These are phyloP conservation scores for Rhodamnia rubescens DNA, from an alignment of 345 rosid species.

Conservation along the genomic window DNA sequence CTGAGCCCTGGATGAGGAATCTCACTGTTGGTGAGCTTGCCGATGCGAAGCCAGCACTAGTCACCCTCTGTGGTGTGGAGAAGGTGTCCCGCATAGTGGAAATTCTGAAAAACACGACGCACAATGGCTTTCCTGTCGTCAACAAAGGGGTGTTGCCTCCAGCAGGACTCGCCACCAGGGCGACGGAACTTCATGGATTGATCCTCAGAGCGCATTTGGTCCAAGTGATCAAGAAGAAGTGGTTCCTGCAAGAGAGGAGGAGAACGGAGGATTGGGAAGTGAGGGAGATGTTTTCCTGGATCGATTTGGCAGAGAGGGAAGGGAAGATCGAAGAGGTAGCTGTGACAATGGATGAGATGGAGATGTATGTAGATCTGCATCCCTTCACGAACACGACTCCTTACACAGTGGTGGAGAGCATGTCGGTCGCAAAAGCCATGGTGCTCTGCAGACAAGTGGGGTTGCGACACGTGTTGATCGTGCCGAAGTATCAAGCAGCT, in stretches of 20 bases:
- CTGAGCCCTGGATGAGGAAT: slow-evolving; percentile 97
- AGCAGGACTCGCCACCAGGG: slow-evolving; percentile 19
- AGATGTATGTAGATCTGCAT: slow-evolving; percentile 79
- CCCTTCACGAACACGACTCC: slow-evolving; percentile 87
- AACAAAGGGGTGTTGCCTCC: slow-evolving; percentile 37
- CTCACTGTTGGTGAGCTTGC: slow-evolving; percentile 75
- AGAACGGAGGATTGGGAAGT: slow-evolving; percentile 86
- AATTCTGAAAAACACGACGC: slow-evolving; percentile 61
- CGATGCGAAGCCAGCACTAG: slow-evolving; percentile 60
- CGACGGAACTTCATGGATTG: slow-evolving; percentile 55
- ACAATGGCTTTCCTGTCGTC: slow-evolving; percentile 63
- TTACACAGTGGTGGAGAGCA: slow-evolving; percentile 73
- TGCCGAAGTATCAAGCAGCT: slow-evolving; percentile 60
- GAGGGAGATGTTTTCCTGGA: slow-evolving; percentile 61
- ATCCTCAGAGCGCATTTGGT: slow-evolving; percentile 77
- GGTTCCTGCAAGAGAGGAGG: slow-evolving; percentile 69
- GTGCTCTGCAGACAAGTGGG: slow-evolving; percentile 78
- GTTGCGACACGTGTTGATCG: slow-evolving; percentile 64
- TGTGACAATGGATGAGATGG: slow-evolving; percentile 67
- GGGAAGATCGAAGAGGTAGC: slow-evolving; percentile 54
- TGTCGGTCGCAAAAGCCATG: slow-evolving; percentile 88
- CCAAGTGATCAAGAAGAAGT: slow-evolving; percentile 61
- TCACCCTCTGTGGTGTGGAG: slow-evolving; percentile 64
- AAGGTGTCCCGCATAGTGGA: slow-evolving; percentile 72
- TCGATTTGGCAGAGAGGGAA: slow-evolving; percentile 71